These are phyloP conservation scores for Penicillium canescens DNA, from an alignment of 495 filamentous ascomycete genomes.

Conservation along the genomic window DNA sequence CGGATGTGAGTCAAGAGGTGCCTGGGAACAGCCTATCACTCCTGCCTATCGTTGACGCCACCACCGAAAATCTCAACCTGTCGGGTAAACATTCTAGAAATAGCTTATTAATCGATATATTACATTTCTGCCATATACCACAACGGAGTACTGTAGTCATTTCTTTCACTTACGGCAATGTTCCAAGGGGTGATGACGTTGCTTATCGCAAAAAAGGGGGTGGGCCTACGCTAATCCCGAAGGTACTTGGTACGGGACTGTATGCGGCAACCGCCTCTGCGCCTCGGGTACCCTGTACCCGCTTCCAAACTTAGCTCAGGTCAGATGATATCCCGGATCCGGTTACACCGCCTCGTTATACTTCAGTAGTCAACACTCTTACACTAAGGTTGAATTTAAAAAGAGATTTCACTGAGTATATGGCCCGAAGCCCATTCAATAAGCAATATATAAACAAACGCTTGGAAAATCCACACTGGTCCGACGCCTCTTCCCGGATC, in stretches of 20 bases:
- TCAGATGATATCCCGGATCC: constrained; percentile 2
- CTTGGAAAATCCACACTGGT: constrained; percentile 12
- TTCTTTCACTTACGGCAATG: too few relatives aligned
- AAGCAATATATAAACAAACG: constrained; percentile 23
- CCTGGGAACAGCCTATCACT: constrained; percentile 14
- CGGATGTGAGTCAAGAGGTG: constrained; percentile 30
- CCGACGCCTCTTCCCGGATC: constrained; percentile 15
- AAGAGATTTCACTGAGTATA: background rate
- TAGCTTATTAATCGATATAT: too few relatives aligned
- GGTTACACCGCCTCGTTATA: constrained; percentile 1
- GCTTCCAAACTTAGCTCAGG: constrained; percentile 6
- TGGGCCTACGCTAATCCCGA: constrained; percentile 16
- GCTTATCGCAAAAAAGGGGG: constrained; percentile 36
- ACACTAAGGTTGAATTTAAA: background rate
- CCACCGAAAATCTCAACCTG: constrained; percentile 10
- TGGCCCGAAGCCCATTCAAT: constrained; percentile 1
- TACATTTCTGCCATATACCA: background rate
- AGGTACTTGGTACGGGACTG: constrained; percentile 13
- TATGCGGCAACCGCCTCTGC: constrained; percentile 1
- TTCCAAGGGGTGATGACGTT: constrained; percentile 24
- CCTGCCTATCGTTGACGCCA: constrained; percentile 20
- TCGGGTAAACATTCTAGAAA: background rate
- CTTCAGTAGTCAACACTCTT: background rate
- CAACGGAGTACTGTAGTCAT: background rate
- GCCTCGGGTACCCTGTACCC: constrained; percentile 9